These are phyloP conservation scores for Lignosus rhinocerotis DNA, from an alignment of 1,284 basidiomycete genomes.

Conservation along the genomic window DNA sequence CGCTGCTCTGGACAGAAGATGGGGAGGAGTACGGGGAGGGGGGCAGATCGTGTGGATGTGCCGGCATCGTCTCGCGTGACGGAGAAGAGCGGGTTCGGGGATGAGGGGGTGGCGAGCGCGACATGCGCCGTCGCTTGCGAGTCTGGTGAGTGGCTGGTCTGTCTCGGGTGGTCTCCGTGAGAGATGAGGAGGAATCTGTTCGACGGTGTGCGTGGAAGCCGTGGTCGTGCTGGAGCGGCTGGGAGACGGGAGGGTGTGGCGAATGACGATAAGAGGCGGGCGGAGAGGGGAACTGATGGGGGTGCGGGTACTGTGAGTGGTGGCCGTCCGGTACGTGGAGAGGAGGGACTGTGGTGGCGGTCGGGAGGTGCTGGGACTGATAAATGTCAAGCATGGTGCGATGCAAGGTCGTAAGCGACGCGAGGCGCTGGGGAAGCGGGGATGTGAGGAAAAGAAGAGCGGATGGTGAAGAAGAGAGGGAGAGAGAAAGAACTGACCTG, in stretches of 20 bases:
- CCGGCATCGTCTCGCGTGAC: conserved; percentile 8
- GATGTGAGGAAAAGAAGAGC: conserved; percentile 10
- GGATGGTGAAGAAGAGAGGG: conserved; percentile 5
- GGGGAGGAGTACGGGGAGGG: conserved; percentile 33
- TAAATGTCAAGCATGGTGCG: conserved; percentile 68
- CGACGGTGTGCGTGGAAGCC: conserved; percentile 19
- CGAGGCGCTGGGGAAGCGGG: conserved; percentile 52
- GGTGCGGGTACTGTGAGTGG: conserved; percentile 21
- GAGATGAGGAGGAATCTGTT: conserved; percentile 21
- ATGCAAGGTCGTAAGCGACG: conserved; percentile 67
- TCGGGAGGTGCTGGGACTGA: conserved; percentile 29
- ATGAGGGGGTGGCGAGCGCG: conserved; percentile 29
- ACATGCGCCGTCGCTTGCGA: conserved; percentile 32
- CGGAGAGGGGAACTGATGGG: conserved; percentile 31
- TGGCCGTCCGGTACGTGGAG: conserved; percentile 23
- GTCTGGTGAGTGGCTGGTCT: conserved; percentile 16
- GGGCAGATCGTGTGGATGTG: conserved; percentile 26
- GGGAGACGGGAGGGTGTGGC: conserved; percentile 17
- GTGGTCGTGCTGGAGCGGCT: conserved; percentile 17
- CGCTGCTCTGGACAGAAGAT: conserved; percentile 31
- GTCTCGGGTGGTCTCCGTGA: conserved; percentile 11
- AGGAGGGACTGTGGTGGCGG: conserved; percentile 17
- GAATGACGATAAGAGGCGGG: conserved; percentile 32
- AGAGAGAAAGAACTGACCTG: conserved; percentile 60
- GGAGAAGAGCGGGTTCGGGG: conserved; percentile 14